These are phyloP conservation scores for Fusarium concolor DNA, from an alignment of 2,329 filamentous ascomycete species.

Conservation along the genomic window DNA sequence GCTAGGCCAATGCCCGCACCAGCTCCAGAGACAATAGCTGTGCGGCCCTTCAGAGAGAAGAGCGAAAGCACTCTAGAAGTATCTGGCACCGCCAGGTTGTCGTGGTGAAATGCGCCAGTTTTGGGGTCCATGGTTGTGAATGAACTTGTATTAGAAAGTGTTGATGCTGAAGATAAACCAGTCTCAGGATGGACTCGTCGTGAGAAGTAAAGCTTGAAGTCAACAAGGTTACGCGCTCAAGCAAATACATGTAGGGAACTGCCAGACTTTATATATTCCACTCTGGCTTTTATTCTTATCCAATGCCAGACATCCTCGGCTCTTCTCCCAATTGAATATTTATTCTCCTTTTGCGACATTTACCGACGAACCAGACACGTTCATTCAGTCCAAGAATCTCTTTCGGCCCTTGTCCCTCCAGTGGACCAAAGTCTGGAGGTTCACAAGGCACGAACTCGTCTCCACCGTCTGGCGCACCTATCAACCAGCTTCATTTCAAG, in stretches of 20 bases:
- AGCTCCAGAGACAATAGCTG: conserved; percentile 76
- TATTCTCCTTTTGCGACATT: conserved; percentile 33
- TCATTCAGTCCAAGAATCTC: conserved; percentile 3
- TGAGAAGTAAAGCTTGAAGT: conserved; percentile 3
- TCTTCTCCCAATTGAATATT: conserved; percentile 13
- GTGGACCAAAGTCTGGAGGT: conserved; percentile 25
- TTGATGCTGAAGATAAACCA: background rate
- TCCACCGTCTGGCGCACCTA: conserved; percentile 37
- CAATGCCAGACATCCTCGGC: conserved; percentile 19
- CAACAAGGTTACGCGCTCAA: conserved; percentile 12
- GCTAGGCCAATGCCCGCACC: conserved; percentile 74
- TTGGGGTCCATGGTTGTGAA: conserved; percentile 55
- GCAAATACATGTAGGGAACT: background rate
- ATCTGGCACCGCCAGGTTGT: conserved; percentile 63
- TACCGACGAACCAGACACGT: conserved; percentile 30
- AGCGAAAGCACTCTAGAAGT: conserved; percentile 69
- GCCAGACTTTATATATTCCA: conserved; percentile 24
- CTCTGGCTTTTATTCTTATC: background rate
- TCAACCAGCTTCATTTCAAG: conserved; percentile 15
- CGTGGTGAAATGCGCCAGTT: conserved; percentile 66
- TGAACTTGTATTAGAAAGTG: background rate
- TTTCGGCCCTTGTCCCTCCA: conserved; percentile 22
- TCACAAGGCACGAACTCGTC: conserved; percentile 29
- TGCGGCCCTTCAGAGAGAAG: conserved; percentile 77
- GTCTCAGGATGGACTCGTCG: background rate